Evolutionary conservation across 768 basidiomycete genomes (phyloP).

Genomic region (Mycena chlorophos): DNA sequence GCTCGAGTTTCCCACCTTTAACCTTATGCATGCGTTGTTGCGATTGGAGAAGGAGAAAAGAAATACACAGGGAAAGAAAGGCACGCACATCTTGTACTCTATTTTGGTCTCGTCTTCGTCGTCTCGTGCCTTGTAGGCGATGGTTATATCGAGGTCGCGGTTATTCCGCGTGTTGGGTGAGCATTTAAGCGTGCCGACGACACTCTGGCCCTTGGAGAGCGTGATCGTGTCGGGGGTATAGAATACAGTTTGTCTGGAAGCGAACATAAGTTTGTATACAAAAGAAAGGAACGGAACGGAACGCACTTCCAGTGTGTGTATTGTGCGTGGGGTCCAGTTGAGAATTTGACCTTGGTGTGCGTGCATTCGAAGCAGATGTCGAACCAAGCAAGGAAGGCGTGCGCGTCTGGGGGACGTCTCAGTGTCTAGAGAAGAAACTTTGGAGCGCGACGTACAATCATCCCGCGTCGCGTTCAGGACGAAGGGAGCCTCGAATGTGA

Average conservation of each 20-base stretch:
- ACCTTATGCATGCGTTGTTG: conserved; percentile 24
- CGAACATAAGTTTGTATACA: background rate
- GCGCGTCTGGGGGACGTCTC: conserved; percentile 61
- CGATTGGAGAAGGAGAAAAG: conserved; percentile 18
- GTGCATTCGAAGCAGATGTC: conserved; percentile 94
- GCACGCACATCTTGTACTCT: conserved; percentile 90
- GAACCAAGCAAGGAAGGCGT: conserved; percentile 99
- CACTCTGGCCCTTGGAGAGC: conserved; percentile 66
- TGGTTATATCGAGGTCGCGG: conserved; percentile 89
- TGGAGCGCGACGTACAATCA: conserved; percentile 68
- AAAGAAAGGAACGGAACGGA: background rate
- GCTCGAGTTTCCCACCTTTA: conserved; percentile 29
- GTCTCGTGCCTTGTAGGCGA: conserved; percentile 60
- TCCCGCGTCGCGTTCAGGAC: conserved; percentile 78
- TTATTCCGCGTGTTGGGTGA: conserved; percentile 91
- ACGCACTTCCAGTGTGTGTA: conserved; percentile 96
- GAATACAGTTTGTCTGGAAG: conserved; percentile 88
- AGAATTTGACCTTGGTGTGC: conserved; percentile 94
- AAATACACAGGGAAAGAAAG: conserved; percentile 27
- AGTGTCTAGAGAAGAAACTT: background rate
- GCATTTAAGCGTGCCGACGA: conserved; percentile 73
- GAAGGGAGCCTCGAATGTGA: conserved; percentile 83
- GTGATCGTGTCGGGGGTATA: conserved; percentile 84
- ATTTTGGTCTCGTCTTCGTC: conserved; percentile 41
- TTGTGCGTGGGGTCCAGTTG: conserved; percentile 95